A percentile compares a stretch with the other conserved stretches of the same genome.
phyloP scores from a whole-genome alignment of 805 yeast genomes.

The Candida wancherniae region DNA sequence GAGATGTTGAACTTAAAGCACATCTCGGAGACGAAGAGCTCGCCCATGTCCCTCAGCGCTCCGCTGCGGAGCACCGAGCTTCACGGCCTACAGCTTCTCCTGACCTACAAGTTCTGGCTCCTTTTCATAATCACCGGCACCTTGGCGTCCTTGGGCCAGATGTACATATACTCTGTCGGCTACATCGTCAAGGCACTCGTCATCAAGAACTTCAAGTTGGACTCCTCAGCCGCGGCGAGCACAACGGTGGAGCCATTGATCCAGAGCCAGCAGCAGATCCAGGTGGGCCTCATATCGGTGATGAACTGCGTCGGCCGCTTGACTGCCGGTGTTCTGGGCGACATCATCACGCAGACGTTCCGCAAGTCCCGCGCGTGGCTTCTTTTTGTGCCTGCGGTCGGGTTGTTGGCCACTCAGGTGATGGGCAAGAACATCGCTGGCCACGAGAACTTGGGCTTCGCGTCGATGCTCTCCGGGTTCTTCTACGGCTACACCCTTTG shows the following conservation, averaged over 20 bases:
- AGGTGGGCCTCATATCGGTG: constrained; percentile 67
- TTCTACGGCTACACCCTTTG: constrained; percentile 74
- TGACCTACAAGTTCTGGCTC: constrained; percentile 33
- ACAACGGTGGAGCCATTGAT: constrained; percentile 28
- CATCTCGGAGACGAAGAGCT: constrained; percentile 2
- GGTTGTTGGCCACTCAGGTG: constrained; percentile 48
- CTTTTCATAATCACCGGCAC: constrained; percentile 34
- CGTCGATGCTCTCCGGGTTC: constrained; percentile 58
- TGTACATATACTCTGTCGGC: constrained; percentile 45
- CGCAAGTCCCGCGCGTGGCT: constrained; percentile 49
- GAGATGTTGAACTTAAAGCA: constrained; percentile 9
- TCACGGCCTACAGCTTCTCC: constrained; percentile 18
- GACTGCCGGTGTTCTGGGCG: constrained; percentile 60
- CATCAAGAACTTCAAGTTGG: constrained; percentile 10
- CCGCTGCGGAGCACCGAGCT: constrained; percentile 2
- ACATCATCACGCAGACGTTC: constrained; percentile 45
- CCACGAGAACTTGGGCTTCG: constrained; percentile 39
- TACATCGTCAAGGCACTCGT: constrained; percentile 41
- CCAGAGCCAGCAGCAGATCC: constrained; percentile 59
- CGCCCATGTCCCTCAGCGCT: constrained; percentile 1
- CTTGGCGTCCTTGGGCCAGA: constrained; percentile 41
- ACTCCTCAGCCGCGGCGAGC: constrained; percentile 4
- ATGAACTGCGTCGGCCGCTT: constrained; percentile 66
- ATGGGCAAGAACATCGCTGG: constrained; percentile 35
- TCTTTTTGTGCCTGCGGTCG: constrained; percentile 46